Base-by-base conservation (phyloP, 768 basidiomycete genomes). In the Suillus brevipes region DNA sequence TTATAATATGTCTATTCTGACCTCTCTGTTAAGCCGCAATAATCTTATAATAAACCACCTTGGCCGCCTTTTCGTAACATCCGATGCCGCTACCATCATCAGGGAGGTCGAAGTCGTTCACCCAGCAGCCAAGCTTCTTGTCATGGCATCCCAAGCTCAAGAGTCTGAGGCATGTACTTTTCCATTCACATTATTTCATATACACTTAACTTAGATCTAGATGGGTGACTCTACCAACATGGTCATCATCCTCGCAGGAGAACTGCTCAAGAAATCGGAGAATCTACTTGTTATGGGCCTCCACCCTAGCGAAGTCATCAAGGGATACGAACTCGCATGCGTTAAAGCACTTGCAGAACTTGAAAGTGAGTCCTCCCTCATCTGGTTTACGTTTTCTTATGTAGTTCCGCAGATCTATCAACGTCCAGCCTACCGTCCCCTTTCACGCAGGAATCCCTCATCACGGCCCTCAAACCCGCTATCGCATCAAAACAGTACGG, bases 401-500 rank as follows among this genome's bases (percentile, higher is more conserved):
- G 53, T 64, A 34, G 20, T 69, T 56, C 16, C 50, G 10, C 68
- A 95, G 94, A 81, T 69, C 84, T 96, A 28, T 87, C 92, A 20
- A 85, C 83, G 42, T 86, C 84, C 50, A 86, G 82, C 64, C 84
- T 93, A 53, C 90, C 89, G 23, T 85, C 82, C 43, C 96, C 90
- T 0, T 80, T 91, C 36, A 91, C 89, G 5, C 85, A 81, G n/a
- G 76, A 83, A 12, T 83, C 88, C 16, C 89, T 97, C 7, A 80
- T 85, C 31, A 82, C 83, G 13, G 94, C 95, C 3, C 84, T 99
- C 49, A 90, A 89, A 69, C 95, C 97, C 12, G 89, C 94, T 12
- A 94, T 99, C 73, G 96, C 97, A 7, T 92, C 97, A 38, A 99
- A 99, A 77, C 97, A 99, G 75, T 98, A 99, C 61, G 97, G 97